phyloP scores from a whole-genome alignment of 2,329 filamentous ascomycete genomes.

The Colletotrichum sidae region DNA sequence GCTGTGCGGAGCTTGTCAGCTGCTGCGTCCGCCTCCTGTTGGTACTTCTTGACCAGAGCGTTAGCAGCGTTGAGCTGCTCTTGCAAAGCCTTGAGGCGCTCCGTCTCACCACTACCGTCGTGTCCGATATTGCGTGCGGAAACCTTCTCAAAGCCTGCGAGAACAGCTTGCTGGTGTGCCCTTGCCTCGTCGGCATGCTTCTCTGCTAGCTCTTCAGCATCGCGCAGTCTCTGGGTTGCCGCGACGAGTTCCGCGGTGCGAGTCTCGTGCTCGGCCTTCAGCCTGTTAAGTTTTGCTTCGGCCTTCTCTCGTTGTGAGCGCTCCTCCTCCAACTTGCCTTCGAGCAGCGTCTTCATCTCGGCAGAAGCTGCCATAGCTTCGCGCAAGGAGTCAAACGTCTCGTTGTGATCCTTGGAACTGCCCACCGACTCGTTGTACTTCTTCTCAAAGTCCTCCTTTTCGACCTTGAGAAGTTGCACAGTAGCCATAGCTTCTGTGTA shows the following conservation, averaged over 20 bases:
- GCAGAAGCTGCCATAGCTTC: conserved; percentile 83
- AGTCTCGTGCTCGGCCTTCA: conserved; percentile 87
- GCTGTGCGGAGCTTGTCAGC: conserved; percentile 91
- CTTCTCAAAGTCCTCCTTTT: conserved; percentile 81
- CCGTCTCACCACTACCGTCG: conserved; percentile 63
- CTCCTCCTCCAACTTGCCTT: conserved; percentile 87
- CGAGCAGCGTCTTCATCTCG: conserved; percentile 80
- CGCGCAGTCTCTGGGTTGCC: conserved; percentile 78
- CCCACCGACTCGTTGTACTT: conserved; percentile 76
- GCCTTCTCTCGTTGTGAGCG: conserved; percentile 78
- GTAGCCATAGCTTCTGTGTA: conserved; percentile 81
- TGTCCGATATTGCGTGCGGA: conserved; percentile 63
- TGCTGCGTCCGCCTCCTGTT: conserved; percentile 86
- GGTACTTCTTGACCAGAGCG: conserved; percentile 85
- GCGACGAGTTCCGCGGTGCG: conserved; percentile 81
- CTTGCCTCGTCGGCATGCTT: conserved; percentile 89
- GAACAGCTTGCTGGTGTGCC: conserved; percentile 84
- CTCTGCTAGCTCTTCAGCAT: conserved; percentile 89
- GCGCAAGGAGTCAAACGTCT: conserved; percentile 79
- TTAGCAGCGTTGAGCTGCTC: conserved; percentile 84
- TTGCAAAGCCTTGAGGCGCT: conserved; percentile 80
- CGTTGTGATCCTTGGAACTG: conserved; percentile 76
- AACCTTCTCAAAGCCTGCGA: conserved; percentile 85
- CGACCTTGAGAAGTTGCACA: conserved; percentile 81
- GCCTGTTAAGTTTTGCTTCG: conserved; percentile 79